Base-by-base conservation (phyloP, 441 rosid genomes). In the Manihot esculenta region DNA sequence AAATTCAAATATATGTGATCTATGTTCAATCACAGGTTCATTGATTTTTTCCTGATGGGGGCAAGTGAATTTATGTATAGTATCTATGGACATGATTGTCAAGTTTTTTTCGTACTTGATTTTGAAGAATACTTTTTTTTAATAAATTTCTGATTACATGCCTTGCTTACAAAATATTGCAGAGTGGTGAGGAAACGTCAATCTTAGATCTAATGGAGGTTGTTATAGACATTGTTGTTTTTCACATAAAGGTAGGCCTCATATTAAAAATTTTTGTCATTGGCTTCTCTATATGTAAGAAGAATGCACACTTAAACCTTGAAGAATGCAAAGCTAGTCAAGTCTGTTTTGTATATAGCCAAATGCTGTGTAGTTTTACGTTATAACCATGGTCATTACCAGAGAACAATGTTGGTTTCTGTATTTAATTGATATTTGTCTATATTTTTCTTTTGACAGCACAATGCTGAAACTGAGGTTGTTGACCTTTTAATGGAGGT, bases 391-490 rank as follows among this genome's bases (percentile, higher is more conserved):
- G 10, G 10, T 17, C 35, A 59, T 45, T 0, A 59, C 17, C n/a
- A 7, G 23, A 17, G 54, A 33, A 62, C 23, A 15, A 23, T 66
- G 10, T 59, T 67, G 49, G n/a, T 48, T 56, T 57, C 58, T 6
- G 42, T 58, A 60, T 68, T 18, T 66, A 24, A 38, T 63, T 24
- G 42, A 35, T 53, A 5, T 64, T 42, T 48, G 74, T 9, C 58
- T 35, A 35, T 35, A 35, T 35, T 67, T 38, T 64, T 58, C 72
- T n/a, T 61, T 59, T 68, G 78, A 79, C 88, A 95, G 99, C 98
- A 93, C 80, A 95, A 95, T 83, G 98, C 99, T 60, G 99, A 95
- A 85, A 94, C 99, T 18, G 99, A 95, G 83, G 99, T 98, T 72
- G 95, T 95, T 79, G 98, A 95, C 84, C 91, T 95, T 67, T 77